Base-by-base conservation (phyloP, 108 stramenopile species). In the Chaetoceros tenuissimus region DNA sequence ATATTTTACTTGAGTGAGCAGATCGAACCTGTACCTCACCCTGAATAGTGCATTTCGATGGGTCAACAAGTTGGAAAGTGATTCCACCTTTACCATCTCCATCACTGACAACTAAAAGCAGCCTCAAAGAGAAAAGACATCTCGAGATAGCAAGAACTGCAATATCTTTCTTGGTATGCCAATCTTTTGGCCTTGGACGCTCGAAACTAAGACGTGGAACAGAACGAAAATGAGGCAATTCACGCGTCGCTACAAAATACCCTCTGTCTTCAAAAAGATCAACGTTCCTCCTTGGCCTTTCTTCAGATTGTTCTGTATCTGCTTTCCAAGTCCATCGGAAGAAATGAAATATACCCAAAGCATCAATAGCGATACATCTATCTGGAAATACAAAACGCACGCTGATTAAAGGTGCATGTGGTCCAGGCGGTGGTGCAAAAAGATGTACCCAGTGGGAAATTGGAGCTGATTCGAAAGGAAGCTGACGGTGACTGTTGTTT, bases 321-420 rank as follows among this genome's bases (percentile, higher is more conserved):
- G 87, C 63, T 46, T 82, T 78, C 92, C 92, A 93, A 10, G 84
- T 82, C 92, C 92, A 89, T 44, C 92, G 78, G 54, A 93, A 93
- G 51, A 77, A 89, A 67, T 93, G 87, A 61, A 80, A 93, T 17
- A 93, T 76, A 0, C 92, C 92, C n/a, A 71, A 75, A n/a, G 80
- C 67, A 57, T 93, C 92, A 1, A 93, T 75, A 26, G 92, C 92
- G n/a, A 93, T 64, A 55, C 84, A 86, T 51, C 87, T 73, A 69
- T 93, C 92, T 23, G 77, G 67, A 25, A 84, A 73, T 25, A 87
- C 85, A 16, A 93, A 59, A 2, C 92, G 73, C 16, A 85, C 77
- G 24, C 75, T 69, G 24, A 89, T 66, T 51, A 93, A 70, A 28
- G 75, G 68, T 19, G 79, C 82, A 57, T 93, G 92, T 22, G 92